Base-by-base conservation (phyloP, 805 yeast genomes). In the Kregervanrija fluxuum region DNA sequence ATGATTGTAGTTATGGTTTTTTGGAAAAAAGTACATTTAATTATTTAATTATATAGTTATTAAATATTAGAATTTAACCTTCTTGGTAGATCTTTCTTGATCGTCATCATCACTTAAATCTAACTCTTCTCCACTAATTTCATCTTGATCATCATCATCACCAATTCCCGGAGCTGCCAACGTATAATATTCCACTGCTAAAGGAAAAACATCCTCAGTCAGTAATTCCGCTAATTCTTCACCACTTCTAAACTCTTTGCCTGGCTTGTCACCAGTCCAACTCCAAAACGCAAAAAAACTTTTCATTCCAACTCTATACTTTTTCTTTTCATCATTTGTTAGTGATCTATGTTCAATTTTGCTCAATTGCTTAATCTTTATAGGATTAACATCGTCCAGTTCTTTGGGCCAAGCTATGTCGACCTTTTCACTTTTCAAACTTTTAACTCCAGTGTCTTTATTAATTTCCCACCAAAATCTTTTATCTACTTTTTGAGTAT, bases 201-300 rank as follows among this genome's bases (percentile, higher is more conserved):
- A 80, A 11, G 96, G 95, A 58, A 77, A 90, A 37, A 91, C 59
- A 55, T 90, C 96, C 38, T 88, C 95, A 5, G 77, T 69, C 11
- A 91, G 68, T 36, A 85, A 64, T 42, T 79, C 68, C 0, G 95
- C 86, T 44, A 90, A 69, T 10, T 82, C 88, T 48, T 82, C 91
- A 17, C 95, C 96, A 45, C 75, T 73, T 48, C 89, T 74, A 57
- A 80, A 86, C 59, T 80, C 93, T 63, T 79, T 85, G 1, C 87
- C 85, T 1, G 87, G 83, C 50, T 80, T 82, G 33, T 65, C 60
- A 0, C 95, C 95, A 1, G 93, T 83, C 90, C 95, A 89, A 40
- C 70, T 68, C 59, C 89, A 90, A 82, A 90, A 90, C 5, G 88
- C 82, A 62, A 91, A 90, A 56, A 91, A 83, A 11, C 91, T 80